A percentile compares a stretch with the other conserved stretches of the same genome.
Evolutionary conservation across 441 rosid genomes (phyloP).

Genomic region (Manihot esculenta): DNA sequence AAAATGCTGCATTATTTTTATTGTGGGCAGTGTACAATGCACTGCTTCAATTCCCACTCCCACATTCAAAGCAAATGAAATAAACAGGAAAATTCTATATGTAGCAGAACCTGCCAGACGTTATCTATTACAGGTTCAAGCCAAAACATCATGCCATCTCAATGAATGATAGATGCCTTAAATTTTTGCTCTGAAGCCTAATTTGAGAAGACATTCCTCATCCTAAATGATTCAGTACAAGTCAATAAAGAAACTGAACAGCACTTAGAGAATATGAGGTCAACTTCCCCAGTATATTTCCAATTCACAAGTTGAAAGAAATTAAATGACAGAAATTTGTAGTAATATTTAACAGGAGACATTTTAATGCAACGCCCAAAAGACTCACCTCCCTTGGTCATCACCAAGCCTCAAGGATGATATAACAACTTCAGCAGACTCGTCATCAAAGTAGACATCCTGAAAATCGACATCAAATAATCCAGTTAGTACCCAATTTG

Average conservation of each 20-base stretch:
- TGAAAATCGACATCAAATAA: conserved; percentile 33
- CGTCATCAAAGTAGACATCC: conserved; percentile 93
- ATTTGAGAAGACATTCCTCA: neutral
- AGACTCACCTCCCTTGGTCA: conserved; percentile 81
- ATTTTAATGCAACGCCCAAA: neutral
- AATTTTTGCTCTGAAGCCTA: neutral
- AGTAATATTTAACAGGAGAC: neutral
- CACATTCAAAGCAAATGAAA: neutral
- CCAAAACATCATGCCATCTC: neutral
- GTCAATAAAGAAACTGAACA: neutral
- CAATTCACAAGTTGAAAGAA: neutral
- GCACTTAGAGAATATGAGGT: neutral
- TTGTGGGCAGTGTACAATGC: neutral
- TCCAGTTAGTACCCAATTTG: neutral
- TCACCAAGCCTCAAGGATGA: conserved; percentile 93
- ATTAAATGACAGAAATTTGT: neutral
- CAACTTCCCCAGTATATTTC: neutral
- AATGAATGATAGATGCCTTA: neutral
- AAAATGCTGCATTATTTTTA: neutral
- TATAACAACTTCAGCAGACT: conserved; percentile 88
- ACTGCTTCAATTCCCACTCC: neutral
- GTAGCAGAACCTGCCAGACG: neutral
- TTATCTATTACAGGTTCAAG: neutral
- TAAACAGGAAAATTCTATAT: neutral
- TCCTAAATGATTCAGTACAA: neutral